These are phyloP conservation scores for Fibroporia radiculosa DNA, from an alignment of 768 basidiomycete species.

Conservation along the genomic window DNA sequence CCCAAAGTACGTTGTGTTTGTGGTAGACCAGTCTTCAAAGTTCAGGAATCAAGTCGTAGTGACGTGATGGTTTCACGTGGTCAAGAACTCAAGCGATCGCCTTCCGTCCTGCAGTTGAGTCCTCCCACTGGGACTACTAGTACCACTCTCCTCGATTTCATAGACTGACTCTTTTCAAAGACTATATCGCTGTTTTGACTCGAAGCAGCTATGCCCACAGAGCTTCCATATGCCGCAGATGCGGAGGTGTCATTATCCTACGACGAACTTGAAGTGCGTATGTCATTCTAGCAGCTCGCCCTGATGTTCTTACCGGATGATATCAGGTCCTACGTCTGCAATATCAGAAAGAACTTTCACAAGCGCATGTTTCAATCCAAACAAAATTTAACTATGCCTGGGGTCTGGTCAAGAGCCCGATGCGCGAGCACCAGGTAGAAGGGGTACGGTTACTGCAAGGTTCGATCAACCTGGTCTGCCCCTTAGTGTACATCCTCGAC, in stretches of 20 bases:
- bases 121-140: too few species aligned
- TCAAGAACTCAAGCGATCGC: too few species aligned
- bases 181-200: too few species aligned
- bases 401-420: constrained; percentile 91
- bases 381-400: constrained; percentile 98
- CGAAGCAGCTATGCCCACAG: constrained; percentile 48
- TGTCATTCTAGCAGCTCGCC: not conserved
- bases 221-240: constrained; percentile 93
- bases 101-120: too few species aligned
- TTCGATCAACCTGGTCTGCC: constrained; percentile 22
- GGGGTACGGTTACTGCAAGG: constrained; percentile 91
- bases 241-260: constrained; percentile 82
- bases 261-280: constrained; percentile 79
- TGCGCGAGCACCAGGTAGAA: constrained; percentile 80
- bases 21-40: too few species aligned
- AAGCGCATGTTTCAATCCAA: constrained; percentile 84
- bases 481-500: not conserved
- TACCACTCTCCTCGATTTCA: too few species aligned
- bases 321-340: constrained; percentile 74
- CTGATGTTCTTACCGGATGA: not conserved
- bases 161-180: too few species aligned
- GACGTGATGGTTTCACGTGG: too few species aligned
- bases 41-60: too few species aligned
- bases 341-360: constrained; percentile 80
- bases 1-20: too few species aligned